Percentiles rank a stretch among this genome's conserved stretches.
These are phyloP conservation scores for Lojkania enalia DNA, from an alignment of 2,329 filamentous ascomycete species.

Conservation along the genomic window DNA sequence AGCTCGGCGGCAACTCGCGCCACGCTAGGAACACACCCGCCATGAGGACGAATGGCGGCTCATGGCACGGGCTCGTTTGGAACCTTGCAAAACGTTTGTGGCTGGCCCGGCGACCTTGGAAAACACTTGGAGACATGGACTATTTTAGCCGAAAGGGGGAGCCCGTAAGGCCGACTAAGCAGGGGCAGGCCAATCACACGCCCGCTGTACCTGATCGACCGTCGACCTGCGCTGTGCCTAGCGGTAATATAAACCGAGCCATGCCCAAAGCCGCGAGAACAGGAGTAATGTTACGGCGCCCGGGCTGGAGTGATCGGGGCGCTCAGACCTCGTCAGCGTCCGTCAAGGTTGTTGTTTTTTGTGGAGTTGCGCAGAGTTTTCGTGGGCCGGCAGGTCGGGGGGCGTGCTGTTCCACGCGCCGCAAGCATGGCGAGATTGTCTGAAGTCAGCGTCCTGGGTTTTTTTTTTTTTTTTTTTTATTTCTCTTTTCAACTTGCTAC, in stretches of 20 bases:
- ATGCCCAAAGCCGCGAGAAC: conserved; percentile 31
- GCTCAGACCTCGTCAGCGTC: conserved; percentile 1
- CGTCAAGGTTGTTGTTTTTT: not conserved
- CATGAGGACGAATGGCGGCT: conserved; percentile 39
- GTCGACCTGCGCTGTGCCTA: conserved; percentile 21
- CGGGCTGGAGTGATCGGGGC: conserved; percentile 22
- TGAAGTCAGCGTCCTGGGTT: too few relatives aligned
- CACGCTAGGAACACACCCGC: conserved; percentile 30
- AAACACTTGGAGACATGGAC: conserved; percentile 14
- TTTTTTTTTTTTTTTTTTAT: too few relatives aligned
- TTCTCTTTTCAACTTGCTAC: too few relatives aligned
- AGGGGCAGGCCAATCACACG: conserved; percentile 34
- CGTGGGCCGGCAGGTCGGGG: too few relatives aligned
- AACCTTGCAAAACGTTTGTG: conserved; percentile 25
- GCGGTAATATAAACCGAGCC: conserved; percentile 29
- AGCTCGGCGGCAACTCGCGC: conserved; percentile 26
- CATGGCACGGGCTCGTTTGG: conserved; percentile 36
- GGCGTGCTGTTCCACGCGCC: too few relatives aligned
- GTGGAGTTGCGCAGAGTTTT: conserved; percentile 3
- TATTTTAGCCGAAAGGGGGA: conserved; percentile 26
- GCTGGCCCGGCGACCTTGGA: not conserved
- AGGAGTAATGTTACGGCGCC: conserved; percentile 36
- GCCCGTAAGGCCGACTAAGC: conserved; percentile 21
- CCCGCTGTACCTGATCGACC: conserved; percentile 38
- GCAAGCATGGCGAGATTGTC: too few relatives aligned